phyloP scores from a whole-genome alignment of 176 grass and related monocot genomes.

The Aechmea fasciata region DNA sequence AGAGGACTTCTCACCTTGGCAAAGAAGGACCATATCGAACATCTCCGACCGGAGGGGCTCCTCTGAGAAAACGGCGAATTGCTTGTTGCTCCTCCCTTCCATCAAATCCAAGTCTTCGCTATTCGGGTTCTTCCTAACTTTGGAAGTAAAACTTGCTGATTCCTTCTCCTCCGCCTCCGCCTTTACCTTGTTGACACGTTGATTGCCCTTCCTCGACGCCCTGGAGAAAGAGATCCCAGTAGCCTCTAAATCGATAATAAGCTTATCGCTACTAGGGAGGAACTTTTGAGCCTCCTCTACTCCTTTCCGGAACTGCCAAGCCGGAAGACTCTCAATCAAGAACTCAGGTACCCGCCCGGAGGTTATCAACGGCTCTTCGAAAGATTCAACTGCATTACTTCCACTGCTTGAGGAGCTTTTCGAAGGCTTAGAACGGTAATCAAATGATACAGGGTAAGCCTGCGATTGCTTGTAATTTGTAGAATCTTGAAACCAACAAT shows the following conservation, averaged over 20 bases:
- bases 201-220: conserved; percentile 16
- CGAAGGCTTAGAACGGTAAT: conserved; percentile 16
- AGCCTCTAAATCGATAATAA: conserved; percentile 43
- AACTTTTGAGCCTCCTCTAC: conserved; percentile 68
- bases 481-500: conserved; percentile 3
- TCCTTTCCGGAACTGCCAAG: conserved; percentile 88
- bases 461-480: conserved; percentile 10
- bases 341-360: conserved; percentile 45
- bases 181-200: conserved; percentile 13
- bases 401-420: conserved; percentile 22
- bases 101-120: conserved; percentile 70
- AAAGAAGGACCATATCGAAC: conserved; percentile 67
- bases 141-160: conserved; percentile 22
- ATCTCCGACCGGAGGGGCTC: conserved; percentile 67
- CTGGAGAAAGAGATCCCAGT: conserved; percentile 19
- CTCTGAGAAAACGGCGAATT: conserved; percentile 66
- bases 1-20: conserved; percentile 37
- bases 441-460: conserved; percentile 8
- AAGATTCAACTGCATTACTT: conserved; percentile 7
- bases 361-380: conserved; percentile 65
- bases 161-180: conserved; percentile 29
- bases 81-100: conserved; percentile 72
- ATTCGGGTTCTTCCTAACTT: conserved; percentile 40
- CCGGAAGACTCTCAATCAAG: conserved; percentile 72
- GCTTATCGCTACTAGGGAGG: conserved; percentile 34